Evolutionary conservation across 2,329 filamentous ascomycete species (phyloP), one percentile per base, ranked within the genome.

Genomic region (Monosporascus sp.): DNA sequence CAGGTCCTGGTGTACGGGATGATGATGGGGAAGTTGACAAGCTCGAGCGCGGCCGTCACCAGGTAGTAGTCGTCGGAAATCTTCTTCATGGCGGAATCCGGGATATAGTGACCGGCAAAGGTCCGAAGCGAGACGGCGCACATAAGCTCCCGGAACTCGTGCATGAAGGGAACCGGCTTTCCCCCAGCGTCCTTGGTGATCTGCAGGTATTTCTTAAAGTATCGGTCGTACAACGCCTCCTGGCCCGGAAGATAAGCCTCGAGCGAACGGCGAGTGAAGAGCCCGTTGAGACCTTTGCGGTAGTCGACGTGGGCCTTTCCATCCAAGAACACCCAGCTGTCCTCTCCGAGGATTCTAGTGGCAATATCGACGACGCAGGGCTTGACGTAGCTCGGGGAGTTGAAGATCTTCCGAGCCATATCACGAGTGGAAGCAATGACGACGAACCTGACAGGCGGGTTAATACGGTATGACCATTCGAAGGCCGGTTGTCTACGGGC

Each of bases 1-100:
- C 91, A 97, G 5, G 91, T 91, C 78, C 91, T 93, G 69, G 92
- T 97, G 79, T 84, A 97, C 40, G 93, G 93, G 41, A 97, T 74
- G 69, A 97, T 97, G 74, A 97, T 88, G 55, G 94, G 93, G 78
- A 97, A 96, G 79, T 97, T 97, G 79, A 99, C 94, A 47, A 97
- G 83, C 73, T 99, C 94, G 62, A 97, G 83, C 22, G 94, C 94
- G 54, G 89, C 93, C 16, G 94, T 97, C 69, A 97, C 96, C 60
- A 93, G 83, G 74, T 96, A 97, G 77, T 96, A 99, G 74, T 97
- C 92, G 72, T 96, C 88, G 57, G 93, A 88, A 60, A 97, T 94
- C 78, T 90, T 92, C 82, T 95, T 93, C 66, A 97, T 86, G 48
- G 88, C 85, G 69, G 91, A 88, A 55, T 96, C 89, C 46, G 87